Conservation (phyloP, 768 basidiomycete genomes). For the Suillus decipiens region DNA sequence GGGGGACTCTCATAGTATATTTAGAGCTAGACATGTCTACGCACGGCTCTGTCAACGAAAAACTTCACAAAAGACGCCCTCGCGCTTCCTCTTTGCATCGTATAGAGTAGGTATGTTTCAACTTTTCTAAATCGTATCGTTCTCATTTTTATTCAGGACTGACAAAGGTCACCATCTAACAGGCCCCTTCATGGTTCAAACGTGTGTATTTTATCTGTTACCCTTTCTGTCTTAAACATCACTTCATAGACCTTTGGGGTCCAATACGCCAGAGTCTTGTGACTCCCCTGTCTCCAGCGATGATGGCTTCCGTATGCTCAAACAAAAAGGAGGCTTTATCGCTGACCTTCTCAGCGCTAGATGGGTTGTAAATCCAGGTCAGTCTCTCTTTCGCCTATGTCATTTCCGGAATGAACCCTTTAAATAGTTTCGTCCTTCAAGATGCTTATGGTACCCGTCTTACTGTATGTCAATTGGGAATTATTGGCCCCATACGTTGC, state of each 20-base stretch:
- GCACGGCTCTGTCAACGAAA: constrained; percentile 3
- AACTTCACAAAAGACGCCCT: constrained; percentile 14
- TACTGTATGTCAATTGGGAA: constrained; percentile 69
- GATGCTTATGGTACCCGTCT: constrained; percentile 58
- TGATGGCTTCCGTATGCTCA: constrained; percentile 24
- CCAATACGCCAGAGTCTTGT: constrained; percentile 37
- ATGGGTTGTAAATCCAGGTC: constrained; percentile 80
- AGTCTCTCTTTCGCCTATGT: constrained; percentile 22
- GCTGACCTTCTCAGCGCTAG: constrained; percentile 51
- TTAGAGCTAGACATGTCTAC: constrained; percentile 3
- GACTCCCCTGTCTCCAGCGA: constrained; percentile 30
- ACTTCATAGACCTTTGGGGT: constrained; percentile 40
- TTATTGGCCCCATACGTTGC: constrained; percentile 49
- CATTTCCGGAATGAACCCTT: neutral
- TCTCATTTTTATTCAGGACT: constrained; percentile 36
- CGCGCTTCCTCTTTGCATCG: constrained; percentile 13
- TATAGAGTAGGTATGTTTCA: constrained; percentile 34
- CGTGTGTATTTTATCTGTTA: constrained; percentile 41
- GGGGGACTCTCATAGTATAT: neutral
- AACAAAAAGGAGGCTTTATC: constrained; percentile 42
- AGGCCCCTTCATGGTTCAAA: constrained; percentile 64
- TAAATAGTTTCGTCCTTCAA: constrained; percentile 64
- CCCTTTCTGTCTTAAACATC: neutral
- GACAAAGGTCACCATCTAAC: constrained; percentile 62
- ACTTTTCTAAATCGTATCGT: constrained; percentile 6